These are phyloP conservation scores for Dictyophora rubrovolvata DNA, from an alignment of 768 basidiomycete genomes.

Conservation along the genomic window DNA sequence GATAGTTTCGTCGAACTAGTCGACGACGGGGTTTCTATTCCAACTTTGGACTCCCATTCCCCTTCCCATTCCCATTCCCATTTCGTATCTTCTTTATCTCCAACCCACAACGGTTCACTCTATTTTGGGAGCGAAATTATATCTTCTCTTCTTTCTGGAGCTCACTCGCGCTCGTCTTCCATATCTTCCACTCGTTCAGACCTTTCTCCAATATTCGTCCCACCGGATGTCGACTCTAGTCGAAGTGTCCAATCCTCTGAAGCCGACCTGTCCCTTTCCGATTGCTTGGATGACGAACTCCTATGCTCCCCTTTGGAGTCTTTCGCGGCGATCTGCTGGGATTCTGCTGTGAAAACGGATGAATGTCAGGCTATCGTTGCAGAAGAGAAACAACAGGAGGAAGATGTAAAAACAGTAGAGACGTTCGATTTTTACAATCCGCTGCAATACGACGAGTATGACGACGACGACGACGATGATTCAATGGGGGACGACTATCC, in stretches of 20 bases:
- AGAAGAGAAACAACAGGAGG: neutral
- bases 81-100: neutral
- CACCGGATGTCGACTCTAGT: neutral
- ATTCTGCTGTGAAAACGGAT: neutral
- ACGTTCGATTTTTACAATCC: neutral
- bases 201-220: neutral
- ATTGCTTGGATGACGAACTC: conserved; percentile 5
- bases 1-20: neutral
- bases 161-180: neutral
- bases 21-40: neutral
- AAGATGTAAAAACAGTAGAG: neutral
- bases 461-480: neutral
- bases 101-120: neutral
- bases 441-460: neutral
- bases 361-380: neutral
- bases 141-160: neutral
- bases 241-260: neutral
- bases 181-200: neutral
- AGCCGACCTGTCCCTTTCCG: neutral
- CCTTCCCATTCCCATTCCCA: neutral
- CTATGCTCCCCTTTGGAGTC: conserved; percentile 5
- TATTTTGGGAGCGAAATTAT: neutral
- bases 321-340: conserved; percentile 7
- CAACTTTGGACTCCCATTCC: neutral
- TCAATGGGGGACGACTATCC: neutral